phyloP scores from a whole-genome alignment of 73 alveolate species.

The Paramecium sonneborni region DNA sequence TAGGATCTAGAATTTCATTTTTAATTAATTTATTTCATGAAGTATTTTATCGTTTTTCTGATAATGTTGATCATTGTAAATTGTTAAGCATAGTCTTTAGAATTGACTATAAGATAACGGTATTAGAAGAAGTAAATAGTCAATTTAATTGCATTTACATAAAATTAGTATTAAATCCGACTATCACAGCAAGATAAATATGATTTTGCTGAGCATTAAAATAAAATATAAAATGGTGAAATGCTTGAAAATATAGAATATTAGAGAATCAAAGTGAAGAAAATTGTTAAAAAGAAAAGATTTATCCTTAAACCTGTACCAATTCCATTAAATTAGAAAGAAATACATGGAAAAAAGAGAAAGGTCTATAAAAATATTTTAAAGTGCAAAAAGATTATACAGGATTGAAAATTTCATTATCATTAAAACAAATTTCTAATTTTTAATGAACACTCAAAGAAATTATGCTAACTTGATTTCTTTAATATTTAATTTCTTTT shows the following conservation, averaged over 20 bases:
- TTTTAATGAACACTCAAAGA: background rate
- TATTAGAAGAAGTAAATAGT: background rate
- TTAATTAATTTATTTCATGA: background rate
- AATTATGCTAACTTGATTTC: background rate
- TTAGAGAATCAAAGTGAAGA: background rate
- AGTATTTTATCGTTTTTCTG: constrained; percentile 1
- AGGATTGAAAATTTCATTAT: background rate
- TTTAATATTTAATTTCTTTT: background rate
- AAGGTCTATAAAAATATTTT: background rate
- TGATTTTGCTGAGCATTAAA: background rate
- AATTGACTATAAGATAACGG: background rate
- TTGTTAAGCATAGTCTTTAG: background rate
- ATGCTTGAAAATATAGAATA: background rate
- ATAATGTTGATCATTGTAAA: background rate
- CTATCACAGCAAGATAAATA: background rate
- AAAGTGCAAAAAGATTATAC: background rate
- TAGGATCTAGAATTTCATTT: background rate
- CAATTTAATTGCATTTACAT: background rate
- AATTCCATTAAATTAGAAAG: background rate
- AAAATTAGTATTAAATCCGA: background rate
- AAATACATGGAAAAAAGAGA: background rate
- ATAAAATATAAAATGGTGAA: background rate
- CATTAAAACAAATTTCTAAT: background rate
- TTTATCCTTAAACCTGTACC: background rate
- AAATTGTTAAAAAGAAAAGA: background rate